Evolutionary conservation across 768 basidiomycete genomes (phyloP).

Genomic region (Xerocomellus amylosporus): DNA sequence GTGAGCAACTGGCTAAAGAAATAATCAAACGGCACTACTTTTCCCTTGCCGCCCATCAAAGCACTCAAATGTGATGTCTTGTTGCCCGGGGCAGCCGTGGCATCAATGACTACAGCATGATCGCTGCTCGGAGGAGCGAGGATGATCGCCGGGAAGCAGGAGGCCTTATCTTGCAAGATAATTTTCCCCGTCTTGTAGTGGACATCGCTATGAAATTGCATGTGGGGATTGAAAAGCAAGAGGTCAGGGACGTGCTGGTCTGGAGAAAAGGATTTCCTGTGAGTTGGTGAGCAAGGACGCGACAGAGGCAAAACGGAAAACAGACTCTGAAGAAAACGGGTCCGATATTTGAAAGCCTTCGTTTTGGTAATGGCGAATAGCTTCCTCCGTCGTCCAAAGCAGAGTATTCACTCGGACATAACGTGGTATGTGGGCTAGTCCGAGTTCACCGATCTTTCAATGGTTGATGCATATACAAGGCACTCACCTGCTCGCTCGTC

Average conservation of each 20-base stretch:
- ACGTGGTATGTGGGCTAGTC: slow-evolving; percentile 67
- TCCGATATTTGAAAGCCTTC: slow-evolving; percentile 54
- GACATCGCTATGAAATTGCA: slow-evolving; percentile 65
- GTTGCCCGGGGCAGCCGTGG: slow-evolving; percentile 96
- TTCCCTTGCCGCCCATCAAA: slow-evolving; percentile 78
- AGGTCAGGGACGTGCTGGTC: slow-evolving; percentile 85
- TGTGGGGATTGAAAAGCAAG: slow-evolving; percentile 67
- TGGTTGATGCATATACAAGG: not conserved
- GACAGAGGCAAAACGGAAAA: not conserved
- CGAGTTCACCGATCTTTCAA: not conserved
- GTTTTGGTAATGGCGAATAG: slow-evolving; percentile 52
- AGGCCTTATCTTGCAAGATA: slow-evolving; percentile 97
- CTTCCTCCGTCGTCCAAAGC: slow-evolving; percentile 64
- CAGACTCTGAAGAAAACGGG: slow-evolving; percentile 53
- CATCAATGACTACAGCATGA: slow-evolving; percentile 73
- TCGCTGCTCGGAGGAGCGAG: slow-evolving; percentile 65
- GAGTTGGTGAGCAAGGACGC: slow-evolving; percentile 1
- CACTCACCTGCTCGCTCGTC: slow-evolving; percentile 63
- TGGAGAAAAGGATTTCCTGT: slow-evolving; percentile 60
- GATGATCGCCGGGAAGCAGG: slow-evolving; percentile 90
- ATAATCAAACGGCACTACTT: slow-evolving; percentile 41
- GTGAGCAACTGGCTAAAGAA: not conserved
- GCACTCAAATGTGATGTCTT: slow-evolving; percentile 95
- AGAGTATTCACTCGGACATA: slow-evolving; percentile 83
- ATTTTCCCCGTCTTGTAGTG: slow-evolving; percentile 77